A percentile compares a stretch with the other conserved stretches of the same genome.
These are phyloP conservation scores for Claviceps monticola DNA, from an alignment of 2,329 filamentous ascomycete species.

Conservation along the genomic window DNA sequence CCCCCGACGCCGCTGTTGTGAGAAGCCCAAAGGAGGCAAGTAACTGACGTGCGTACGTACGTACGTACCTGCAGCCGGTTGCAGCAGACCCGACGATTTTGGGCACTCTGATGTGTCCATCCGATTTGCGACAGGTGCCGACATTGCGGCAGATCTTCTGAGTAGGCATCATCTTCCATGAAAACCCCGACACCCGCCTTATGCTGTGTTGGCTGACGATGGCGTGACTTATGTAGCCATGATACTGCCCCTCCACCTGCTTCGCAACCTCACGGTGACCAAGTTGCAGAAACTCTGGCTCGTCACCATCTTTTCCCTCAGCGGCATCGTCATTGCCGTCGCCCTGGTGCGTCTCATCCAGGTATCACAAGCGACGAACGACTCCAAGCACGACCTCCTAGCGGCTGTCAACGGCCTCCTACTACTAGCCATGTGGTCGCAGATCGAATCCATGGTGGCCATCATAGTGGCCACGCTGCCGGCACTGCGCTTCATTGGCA, in stretches of 20 bases:
- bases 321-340: neutral
- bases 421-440: neutral
- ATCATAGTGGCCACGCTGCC: neutral
- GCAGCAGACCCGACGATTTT: neutral
- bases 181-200: neutral
- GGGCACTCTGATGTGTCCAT: neutral
- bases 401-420: neutral
- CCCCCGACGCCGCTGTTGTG: neutral
- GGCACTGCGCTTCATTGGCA: neutral
- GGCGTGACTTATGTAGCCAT: neutral
- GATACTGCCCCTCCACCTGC: neutral
- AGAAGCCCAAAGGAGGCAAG: neutral
- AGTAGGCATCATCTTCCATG: neutral
- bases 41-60: neutral
- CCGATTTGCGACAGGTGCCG: neutral
- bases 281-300: neutral
- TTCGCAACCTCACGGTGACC: neutral
- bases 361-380: neutral
- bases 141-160: neutral
- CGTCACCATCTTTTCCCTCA: neutral
- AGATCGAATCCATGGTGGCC: neutral
- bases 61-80: neutral
- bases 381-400: neutral
- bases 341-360: neutral
- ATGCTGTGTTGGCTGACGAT: neutral